Evolutionary conservation across 192 early-diverging fungal species (phyloP).

Genomic region (Bifiguratus adelaidae): DNA sequence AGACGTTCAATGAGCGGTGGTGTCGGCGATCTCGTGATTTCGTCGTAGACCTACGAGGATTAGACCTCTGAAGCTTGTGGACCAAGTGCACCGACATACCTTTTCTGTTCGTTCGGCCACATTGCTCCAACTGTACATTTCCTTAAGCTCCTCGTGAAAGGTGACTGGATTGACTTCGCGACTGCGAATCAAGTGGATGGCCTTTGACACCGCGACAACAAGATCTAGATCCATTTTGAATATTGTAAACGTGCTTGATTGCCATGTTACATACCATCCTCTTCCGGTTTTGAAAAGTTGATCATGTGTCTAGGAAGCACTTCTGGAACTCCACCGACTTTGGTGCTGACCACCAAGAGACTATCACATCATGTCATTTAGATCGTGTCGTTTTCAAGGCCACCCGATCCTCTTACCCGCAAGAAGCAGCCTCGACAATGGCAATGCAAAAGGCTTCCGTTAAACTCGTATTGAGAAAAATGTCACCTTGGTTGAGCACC

Average conservation of each 20-base stretch:
- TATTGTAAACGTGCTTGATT: neutral
- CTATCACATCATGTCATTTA: conserved; percentile 17
- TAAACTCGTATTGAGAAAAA: conserved; percentile 94
- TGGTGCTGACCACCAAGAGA: conserved; percentile 88
- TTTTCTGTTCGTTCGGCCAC: conserved; percentile 88
- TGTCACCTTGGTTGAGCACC: conserved; percentile 86
- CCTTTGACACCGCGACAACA: conserved; percentile 53
- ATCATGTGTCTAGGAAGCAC: conserved; percentile 91
- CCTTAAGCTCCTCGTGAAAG: conserved; percentile 75
- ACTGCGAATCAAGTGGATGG: conserved; percentile 58
- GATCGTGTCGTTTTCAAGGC: neutral
- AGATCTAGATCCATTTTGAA: conserved; percentile 30
- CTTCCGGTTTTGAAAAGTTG: conserved; percentile 77
- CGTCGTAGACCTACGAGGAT: conserved; percentile 55
- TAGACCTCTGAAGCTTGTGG: neutral
- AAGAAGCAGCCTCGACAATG: conserved; percentile 95
- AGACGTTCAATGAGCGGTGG: conserved; percentile 44
- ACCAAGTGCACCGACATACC: conserved; percentile 18
- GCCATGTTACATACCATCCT: conserved; percentile 46
- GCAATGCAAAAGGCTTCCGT: conserved; percentile 99
- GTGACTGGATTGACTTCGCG: conserved; percentile 49
- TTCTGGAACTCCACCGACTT: conserved; percentile 95
- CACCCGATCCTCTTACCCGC: conserved; percentile 43
- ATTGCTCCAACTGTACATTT: conserved; percentile 96
- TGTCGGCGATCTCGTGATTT: conserved; percentile 51